Evolutionary conservation across 163 green algal genomes (phyloP).

Genomic region (Scenedesmus sp.): DNA sequence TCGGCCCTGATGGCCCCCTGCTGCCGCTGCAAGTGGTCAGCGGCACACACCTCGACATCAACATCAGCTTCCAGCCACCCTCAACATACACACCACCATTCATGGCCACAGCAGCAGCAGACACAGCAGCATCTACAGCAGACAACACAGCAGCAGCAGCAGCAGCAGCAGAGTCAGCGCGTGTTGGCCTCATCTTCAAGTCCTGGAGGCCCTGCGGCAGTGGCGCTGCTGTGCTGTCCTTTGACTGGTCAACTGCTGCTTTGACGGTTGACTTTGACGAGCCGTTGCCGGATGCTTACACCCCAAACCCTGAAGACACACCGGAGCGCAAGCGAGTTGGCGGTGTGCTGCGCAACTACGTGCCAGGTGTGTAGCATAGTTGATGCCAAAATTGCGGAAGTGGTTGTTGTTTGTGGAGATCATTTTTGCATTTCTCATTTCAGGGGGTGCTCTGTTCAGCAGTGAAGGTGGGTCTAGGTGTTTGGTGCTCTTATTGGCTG

Average conservation of each 20-base stretch:
- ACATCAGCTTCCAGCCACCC: constrained; percentile 56
- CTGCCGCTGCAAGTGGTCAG: constrained; percentile 44
- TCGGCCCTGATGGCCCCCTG: neutral
- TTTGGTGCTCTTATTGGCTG: too few relatives aligned
- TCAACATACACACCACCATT: neutral
- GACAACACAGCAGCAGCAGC: neutral
- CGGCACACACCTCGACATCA: constrained; percentile 53
- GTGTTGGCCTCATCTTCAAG: constrained; percentile 46
- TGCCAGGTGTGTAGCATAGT: constrained; percentile 12
- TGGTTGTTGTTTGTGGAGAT: too few relatives aligned
- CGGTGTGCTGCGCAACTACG: constrained; percentile 19
- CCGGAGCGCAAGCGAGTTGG: constrained; percentile 25
- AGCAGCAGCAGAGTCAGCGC: neutral
- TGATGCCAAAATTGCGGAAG: neutral
- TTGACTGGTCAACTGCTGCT: constrained; percentile 24
- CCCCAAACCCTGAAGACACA: constrained; percentile 28
- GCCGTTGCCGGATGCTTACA: constrained; percentile 42
- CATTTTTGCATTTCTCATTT: neutral
- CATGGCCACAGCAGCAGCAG: neutral
- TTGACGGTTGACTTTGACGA: constrained; percentile 52
- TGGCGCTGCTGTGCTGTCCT: constrained; percentile 44
- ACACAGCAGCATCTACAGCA: neutral
- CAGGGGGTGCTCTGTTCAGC: neutral
- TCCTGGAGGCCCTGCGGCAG: constrained; percentile 30
- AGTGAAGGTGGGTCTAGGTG: too few relatives aligned